Percentiles rank a stretch among this genome's conserved stretches.
phyloP scores from a whole-genome alignment of 177 flowering plant genomes.

The Vitis hybrid region DNA sequence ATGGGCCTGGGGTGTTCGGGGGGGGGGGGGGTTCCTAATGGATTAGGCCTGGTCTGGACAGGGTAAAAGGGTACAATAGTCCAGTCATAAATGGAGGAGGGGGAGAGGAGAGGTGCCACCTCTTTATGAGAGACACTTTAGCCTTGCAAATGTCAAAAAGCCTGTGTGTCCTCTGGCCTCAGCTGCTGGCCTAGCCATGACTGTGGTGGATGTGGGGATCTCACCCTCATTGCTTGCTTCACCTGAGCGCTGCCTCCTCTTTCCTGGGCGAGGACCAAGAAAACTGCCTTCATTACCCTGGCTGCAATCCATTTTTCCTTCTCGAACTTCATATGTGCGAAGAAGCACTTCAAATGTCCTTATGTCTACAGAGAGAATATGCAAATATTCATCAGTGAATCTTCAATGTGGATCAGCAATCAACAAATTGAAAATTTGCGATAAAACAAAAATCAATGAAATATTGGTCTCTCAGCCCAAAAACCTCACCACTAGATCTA shows the following conservation, averaged over 20 bases:
- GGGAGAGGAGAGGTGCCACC: no score
- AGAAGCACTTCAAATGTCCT: conserved; percentile 90
- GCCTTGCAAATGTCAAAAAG: conserved; percentile 89
- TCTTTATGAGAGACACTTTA: conserved; percentile 41
- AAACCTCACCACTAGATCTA: not conserved
- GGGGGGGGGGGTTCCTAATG: no score
- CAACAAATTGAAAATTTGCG: not conserved
- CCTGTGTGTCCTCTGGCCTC: conserved; percentile 95
- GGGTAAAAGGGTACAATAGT: no score
- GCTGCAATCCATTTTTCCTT: conserved; percentile 38
- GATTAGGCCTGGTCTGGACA: no score
- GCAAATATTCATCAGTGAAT: not conserved
- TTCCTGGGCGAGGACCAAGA: conserved; percentile 42
- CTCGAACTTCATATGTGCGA: conserved; percentile 75
- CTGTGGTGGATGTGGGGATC: conserved; percentile 18
- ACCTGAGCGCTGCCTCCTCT: conserved; percentile 60
- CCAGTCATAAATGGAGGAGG: not conserved
- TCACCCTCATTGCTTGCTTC: conserved; percentile 37
- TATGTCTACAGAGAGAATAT: conserved; percentile 48
- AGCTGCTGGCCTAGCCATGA: conserved; percentile 62
- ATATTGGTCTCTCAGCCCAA: no score
- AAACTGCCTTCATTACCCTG: conserved; percentile 30
- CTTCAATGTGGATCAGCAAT: not conserved
- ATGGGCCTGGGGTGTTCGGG: no score
- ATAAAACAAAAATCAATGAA: not conserved